Conservation (phyloP, 83 land plant species). For the Larix sibirica region DNA sequence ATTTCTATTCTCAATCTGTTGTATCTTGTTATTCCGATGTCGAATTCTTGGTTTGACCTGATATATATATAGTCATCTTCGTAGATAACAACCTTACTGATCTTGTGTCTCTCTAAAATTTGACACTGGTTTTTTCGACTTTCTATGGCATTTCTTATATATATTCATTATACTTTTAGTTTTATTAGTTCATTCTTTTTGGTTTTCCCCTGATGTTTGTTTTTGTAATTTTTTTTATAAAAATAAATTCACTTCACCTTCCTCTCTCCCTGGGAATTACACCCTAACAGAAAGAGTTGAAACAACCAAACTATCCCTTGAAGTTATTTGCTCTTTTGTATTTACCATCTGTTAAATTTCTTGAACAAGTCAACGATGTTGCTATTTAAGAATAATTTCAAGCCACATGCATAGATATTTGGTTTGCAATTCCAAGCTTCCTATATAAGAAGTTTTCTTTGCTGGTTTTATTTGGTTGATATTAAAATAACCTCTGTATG, state of each 20-base stretch:
- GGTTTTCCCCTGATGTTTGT: too few relatives aligned
- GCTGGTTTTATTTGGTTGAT: neutral
- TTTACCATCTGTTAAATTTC: too few relatives aligned
- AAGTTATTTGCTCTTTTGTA: too few relatives aligned
- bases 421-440: neutral
- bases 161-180: too few relatives aligned
- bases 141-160: neutral
- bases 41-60: neutral
- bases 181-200: too few relatives aligned
- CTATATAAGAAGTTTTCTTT: neutral
- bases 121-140: neutral
- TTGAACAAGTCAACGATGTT: too few relatives aligned
- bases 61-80: neutral
- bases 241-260: too few relatives aligned
- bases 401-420: neutral
- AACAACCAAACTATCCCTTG: too few relatives aligned
- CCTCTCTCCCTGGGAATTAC: too few relatives aligned
- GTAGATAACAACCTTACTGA: neutral
- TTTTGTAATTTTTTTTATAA: too few relatives aligned
- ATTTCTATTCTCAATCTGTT: neutral
- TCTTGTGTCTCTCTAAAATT: neutral
- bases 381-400: too few relatives aligned
- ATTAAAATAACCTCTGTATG: neutral
- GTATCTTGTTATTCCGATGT: neutral
- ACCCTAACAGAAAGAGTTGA: too few relatives aligned